Evolutionary conservation across 495 filamentous ascomycete species (phyloP).

Genomic region (Corynascus novoguineensis): DNA sequence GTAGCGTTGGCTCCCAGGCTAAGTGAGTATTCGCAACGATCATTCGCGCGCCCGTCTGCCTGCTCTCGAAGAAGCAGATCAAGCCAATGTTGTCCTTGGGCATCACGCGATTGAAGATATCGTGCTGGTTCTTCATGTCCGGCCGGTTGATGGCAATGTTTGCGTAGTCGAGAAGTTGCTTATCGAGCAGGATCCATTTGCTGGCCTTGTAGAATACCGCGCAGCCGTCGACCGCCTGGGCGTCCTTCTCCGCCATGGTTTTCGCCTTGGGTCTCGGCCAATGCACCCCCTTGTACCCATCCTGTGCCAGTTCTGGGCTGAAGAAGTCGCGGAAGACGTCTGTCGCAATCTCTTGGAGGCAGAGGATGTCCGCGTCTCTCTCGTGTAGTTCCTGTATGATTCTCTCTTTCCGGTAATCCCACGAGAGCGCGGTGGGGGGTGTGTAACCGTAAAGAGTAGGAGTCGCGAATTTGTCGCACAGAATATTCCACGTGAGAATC

Average conservation of each 20-base stretch:
- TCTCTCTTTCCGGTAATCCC: slow-evolving; percentile 76
- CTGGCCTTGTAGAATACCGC: slow-evolving; percentile 90
- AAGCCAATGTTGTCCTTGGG: slow-evolving; percentile 94
- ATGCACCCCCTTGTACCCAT: slow-evolving; percentile 88
- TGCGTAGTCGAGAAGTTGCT: slow-evolving; percentile 87
- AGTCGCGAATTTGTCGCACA: slow-evolving; percentile 89
- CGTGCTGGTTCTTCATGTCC: slow-evolving; percentile 91
- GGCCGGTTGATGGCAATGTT: slow-evolving; percentile 84
- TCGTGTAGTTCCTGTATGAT: slow-evolving; percentile 75
- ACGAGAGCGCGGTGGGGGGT: slow-evolving; percentile 67
- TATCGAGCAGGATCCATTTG: slow-evolving; percentile 90
- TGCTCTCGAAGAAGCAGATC: slow-evolving; percentile 84
- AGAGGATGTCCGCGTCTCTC: slow-evolving; percentile 82
- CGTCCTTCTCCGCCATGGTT: slow-evolving; percentile 86
- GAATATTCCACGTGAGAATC: slow-evolving; percentile 85
- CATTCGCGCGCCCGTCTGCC: slow-evolving; percentile 75
- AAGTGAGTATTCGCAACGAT: slow-evolving; percentile 92
- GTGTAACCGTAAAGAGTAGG: slow-evolving; percentile 81
- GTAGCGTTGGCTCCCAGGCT: slow-evolving; percentile 84
- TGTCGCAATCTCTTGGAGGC: slow-evolving; percentile 85
- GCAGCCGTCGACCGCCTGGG: slow-evolving; percentile 84
- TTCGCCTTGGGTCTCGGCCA: slow-evolving; percentile 80
- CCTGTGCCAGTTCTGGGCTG: slow-evolving; percentile 69
- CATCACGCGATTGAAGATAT: slow-evolving; percentile 97
- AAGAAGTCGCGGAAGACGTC: slow-evolving; percentile 89